Conservation (phyloP, 345 rosid genomes). For the Salix suchowensis region DNA sequence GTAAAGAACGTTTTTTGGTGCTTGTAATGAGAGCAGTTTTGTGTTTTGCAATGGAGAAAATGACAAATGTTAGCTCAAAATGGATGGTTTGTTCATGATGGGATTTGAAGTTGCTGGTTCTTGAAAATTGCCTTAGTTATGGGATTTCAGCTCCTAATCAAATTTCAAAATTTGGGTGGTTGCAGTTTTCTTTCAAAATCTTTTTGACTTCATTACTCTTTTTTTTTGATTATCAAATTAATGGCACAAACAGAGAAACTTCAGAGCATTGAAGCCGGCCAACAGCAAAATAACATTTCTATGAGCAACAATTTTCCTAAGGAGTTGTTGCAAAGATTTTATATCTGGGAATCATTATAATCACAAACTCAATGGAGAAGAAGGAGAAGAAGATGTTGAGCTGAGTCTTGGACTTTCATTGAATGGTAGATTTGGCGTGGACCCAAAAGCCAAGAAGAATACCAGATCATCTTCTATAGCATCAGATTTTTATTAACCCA, state of each 20-base stretch:
- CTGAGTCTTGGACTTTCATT: conserved; percentile 69
- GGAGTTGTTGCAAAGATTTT: conserved; percentile 43
- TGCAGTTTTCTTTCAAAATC: not conserved
- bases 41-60: not conserved
- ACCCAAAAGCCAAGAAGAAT: conserved; percentile 52
- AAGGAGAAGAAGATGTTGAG: conserved; percentile 49
- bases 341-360: conserved; percentile 26
- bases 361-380: conserved; percentile 13
- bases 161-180: conserved; percentile 15
- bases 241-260: conserved; percentile 37
- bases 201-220: not conserved
- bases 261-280: conserved; percentile 22
- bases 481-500: conserved; percentile 45
- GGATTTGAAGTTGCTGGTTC: conserved; percentile 8
- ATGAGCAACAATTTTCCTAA: conserved; percentile 16
- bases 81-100: conserved; percentile 1
- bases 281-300: conserved; percentile 2
- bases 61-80: conserved; percentile 18
- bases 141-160: conserved; percentile 7
- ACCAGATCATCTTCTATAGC: conserved; percentile 56
- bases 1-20: not conserved
- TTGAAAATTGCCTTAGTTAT: not conserved
- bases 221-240: not conserved
- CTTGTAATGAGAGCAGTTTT: not conserved
- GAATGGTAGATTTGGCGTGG: conserved; percentile 79